phyloP scores from a whole-genome alignment of 78 protist species.

The Dictyostelium firmibasis region DNA sequence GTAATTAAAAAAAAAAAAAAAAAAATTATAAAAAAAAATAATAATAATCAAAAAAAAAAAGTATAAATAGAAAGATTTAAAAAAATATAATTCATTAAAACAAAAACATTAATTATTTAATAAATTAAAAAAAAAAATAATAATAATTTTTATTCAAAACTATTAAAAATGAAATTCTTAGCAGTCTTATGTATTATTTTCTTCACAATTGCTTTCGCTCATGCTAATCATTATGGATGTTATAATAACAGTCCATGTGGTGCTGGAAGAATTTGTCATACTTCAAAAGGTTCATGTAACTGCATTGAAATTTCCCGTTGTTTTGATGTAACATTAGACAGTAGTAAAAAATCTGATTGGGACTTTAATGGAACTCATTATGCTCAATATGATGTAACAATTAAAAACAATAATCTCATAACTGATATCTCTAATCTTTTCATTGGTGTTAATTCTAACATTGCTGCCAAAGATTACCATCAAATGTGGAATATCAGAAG shows the following conservation, averaged over 20 bases:
- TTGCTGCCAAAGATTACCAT: not conserved
- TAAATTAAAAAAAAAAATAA: not conserved
- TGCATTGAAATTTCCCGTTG: not conserved
- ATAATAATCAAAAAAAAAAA: not conserved
- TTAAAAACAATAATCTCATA: not conserved
- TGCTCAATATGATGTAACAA: slow-evolving; percentile 3
- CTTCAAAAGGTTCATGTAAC: not conserved
- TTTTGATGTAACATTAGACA: not conserved
- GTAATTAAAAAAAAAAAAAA: too few relatives aligned
- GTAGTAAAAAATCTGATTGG: not conserved
- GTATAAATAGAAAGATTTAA: too few relatives aligned
- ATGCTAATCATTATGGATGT: slow-evolving; percentile 9
- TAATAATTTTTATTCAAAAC: too few relatives aligned
- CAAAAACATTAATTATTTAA: too few relatives aligned
- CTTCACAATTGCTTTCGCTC: not conserved
- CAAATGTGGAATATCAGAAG: slow-evolving; percentile 25
- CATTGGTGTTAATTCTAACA: not conserved
- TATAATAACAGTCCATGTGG: slow-evolving; percentile 11
- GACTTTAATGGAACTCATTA: not conserved
- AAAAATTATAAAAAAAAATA: not conserved
- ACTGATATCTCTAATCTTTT: not conserved
- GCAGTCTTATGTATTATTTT: not conserved
- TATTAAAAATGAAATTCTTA: not conserved
- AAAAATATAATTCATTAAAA: too few relatives aligned
- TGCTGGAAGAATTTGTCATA: slow-evolving; percentile 5